These are phyloP conservation scores for Penicillium janthinellum DNA, from an alignment of 2,329 filamentous ascomycete genomes.

Conservation along the genomic window DNA sequence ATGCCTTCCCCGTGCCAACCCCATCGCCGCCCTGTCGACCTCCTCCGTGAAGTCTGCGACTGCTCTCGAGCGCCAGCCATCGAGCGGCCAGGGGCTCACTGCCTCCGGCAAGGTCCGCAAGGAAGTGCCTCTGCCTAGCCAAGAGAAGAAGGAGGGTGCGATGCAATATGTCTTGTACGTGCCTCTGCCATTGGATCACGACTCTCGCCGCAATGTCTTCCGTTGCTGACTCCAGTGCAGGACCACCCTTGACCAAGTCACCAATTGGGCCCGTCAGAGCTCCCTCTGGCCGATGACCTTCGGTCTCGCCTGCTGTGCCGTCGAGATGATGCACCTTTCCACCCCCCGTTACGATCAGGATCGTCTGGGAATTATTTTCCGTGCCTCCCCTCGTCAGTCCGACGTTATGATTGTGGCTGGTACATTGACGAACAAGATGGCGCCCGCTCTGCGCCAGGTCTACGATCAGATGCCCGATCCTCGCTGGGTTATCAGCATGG, in stretches of 20 bases:
- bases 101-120: conserved; percentile 48
- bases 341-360: conserved; percentile 90
- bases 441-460: conserved; percentile 80
- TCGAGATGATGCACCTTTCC: conserved; percentile 94
- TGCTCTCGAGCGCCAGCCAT: conserved; percentile 42
- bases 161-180: conserved; percentile 56
- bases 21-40: conserved; percentile 44
- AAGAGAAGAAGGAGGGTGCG: conserved; percentile 53
- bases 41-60: conserved; percentile 48
- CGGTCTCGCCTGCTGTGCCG: conserved; percentile 84
- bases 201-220: not conserved
- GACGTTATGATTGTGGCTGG: conserved; percentile 92
- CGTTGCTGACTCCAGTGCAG: conserved; percentile 26
- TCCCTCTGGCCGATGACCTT: conserved; percentile 94
- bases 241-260: conserved; percentile 66
- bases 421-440: conserved; percentile 93
- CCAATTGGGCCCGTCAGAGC: conserved; percentile 86
- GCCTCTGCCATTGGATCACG: not conserved
- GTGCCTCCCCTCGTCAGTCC: conserved; percentile 79
- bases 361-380: conserved; percentile 84
- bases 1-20: conserved; percentile 38
- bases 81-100: conserved; percentile 38
- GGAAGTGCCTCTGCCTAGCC: conserved; percentile 52
- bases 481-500: conserved; percentile 85
- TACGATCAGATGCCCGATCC: conserved; percentile 97